Percentiles rank a stretch among this genome's conserved stretches.
These are phyloP conservation scores for Anthoceros angustus DNA, from an alignment of 225 moss, liverwort and hornwort species.

Conservation along the genomic window DNA sequence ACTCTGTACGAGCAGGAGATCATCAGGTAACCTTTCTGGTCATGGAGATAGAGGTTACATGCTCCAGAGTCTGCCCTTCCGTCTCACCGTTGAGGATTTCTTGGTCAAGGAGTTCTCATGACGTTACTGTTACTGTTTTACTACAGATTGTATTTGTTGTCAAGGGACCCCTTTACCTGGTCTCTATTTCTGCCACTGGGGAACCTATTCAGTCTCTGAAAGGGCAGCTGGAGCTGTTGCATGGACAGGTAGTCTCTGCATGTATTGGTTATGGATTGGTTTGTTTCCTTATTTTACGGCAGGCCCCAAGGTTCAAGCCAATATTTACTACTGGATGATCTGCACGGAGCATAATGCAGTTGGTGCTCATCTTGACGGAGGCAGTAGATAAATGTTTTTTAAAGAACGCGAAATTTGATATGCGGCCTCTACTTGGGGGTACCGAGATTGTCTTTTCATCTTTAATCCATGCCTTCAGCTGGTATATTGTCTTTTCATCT, in stretches of 20 bases:
- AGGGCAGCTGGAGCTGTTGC: slow-evolving; percentile 75
- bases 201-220: slow-evolving; percentile 65
- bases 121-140: slow-evolving; percentile 1
- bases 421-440: slow-evolving; percentile 93
- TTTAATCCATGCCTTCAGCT: slow-evolving; percentile 91
- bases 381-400: slow-evolving; percentile 89
- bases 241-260: slow-evolving; percentile 49
- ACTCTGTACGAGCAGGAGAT: slow-evolving; percentile 81
- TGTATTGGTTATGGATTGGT: not conserved
- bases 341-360: slow-evolving; percentile 20
- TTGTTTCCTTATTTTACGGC: no score
- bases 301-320: no score
- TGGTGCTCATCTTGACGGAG: slow-evolving; percentile 79
- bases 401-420: slow-evolving; percentile 91
- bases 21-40: slow-evolving; percentile 45
- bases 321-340: no score
- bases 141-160: slow-evolving; percentile 85
- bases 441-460: slow-evolving; percentile 88
- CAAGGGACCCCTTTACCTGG: slow-evolving; percentile 82
- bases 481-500: slow-evolving; percentile 25
- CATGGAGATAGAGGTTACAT: not conserved
- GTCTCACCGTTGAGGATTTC: no score
- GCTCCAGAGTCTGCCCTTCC: no score
- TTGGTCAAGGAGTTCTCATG: no score
- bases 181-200: slow-evolving; percentile 85